These are phyloP conservation scores for Funneliformis geosporum DNA, from an alignment of 192 early-diverging fungal genomes.

Conservation along the genomic window DNA sequence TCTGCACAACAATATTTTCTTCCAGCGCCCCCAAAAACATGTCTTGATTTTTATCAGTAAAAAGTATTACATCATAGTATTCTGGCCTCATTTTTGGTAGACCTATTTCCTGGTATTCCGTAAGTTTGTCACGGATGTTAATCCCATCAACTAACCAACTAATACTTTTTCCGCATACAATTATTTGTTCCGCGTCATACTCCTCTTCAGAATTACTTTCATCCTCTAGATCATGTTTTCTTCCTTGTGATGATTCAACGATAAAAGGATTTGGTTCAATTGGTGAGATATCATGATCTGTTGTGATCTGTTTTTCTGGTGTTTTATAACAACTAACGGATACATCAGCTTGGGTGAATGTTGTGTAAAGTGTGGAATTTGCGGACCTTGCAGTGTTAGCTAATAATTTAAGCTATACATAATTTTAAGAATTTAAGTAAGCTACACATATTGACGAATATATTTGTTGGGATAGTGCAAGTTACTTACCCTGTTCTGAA, in stretches of 20 bases:
- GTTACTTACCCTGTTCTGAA: conserved; percentile 19
- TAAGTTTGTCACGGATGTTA: neutral
- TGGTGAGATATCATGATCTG: neutral
- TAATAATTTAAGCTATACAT: conserved; percentile 25
- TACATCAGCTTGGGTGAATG: conserved; percentile 2
- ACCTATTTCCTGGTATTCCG: conserved; percentile 3
- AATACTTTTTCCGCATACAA: conserved; percentile 6
- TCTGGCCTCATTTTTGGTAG: conserved; percentile 10
- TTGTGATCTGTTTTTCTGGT: conserved; percentile 19
- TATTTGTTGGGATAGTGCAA: conserved; percentile 17
- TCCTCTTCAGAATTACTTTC: neutral
- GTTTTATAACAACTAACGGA: conserved; percentile 13
- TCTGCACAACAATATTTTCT: neutral
- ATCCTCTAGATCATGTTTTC: neutral
- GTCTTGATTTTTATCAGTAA: conserved; percentile 1
- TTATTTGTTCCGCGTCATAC: neutral
- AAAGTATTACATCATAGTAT: conserved; percentile 13
- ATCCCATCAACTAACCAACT: neutral
- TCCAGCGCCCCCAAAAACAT: conserved; percentile 16
- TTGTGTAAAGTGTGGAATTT: conserved; percentile 6
- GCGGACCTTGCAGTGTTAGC: conserved; percentile 18
- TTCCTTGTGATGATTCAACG: conserved; percentile 11
- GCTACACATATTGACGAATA: conserved; percentile 11
- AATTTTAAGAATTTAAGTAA: conserved; percentile 18
- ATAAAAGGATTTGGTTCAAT: conserved; percentile 10